Conservation (phyloP, 2,329 filamentous ascomycete genomes). For the Trichophyton simii region DNA sequence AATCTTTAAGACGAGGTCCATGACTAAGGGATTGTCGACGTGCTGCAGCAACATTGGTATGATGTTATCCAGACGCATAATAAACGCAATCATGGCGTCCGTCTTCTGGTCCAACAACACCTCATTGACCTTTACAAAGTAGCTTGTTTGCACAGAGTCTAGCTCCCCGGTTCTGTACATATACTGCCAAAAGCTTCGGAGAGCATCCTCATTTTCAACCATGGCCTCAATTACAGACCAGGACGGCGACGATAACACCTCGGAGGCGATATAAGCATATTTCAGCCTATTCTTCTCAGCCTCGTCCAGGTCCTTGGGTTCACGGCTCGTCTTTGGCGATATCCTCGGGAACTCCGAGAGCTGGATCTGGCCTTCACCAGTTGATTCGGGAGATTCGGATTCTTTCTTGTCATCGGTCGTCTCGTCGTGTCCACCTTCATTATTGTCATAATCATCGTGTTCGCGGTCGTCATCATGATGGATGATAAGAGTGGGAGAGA, state of each 20-base stretch:
- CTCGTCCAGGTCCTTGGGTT: slow-evolving; percentile 49
- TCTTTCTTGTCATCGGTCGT: slow-evolving; percentile 17
- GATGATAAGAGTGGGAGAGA: slow-evolving; percentile 52
- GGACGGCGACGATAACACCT: slow-evolving; percentile 87
- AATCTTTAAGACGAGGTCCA: slow-evolving; percentile 93
- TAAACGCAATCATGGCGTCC: slow-evolving; percentile 84
- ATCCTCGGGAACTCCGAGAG: slow-evolving; percentile 37
- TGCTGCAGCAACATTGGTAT: slow-evolving; percentile 79
- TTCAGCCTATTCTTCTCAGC: slow-evolving; percentile 82
- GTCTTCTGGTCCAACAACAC: slow-evolving; percentile 96
- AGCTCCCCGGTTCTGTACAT: slow-evolving; percentile 71
- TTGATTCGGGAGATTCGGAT: slow-evolving; percentile 29
- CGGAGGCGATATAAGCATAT: slow-evolving; percentile 85
- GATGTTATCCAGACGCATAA: slow-evolving; percentile 71
- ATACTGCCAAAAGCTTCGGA: slow-evolving; percentile 85
- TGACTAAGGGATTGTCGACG: slow-evolving; percentile 94
- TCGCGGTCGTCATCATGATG: slow-evolving; percentile 29
- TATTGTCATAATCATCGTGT: slow-evolving; percentile 32
- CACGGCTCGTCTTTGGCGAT: slow-evolving; percentile 16
- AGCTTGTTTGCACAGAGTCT: slow-evolving; percentile 86
- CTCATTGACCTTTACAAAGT: slow-evolving; percentile 98
- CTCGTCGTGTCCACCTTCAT: slow-evolving; percentile 21
- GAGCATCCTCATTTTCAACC: slow-evolving; percentile 65
- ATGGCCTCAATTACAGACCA: slow-evolving; percentile 94
- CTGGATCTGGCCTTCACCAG: slow-evolving; percentile 24